Conservation (phyloP, 2,329 filamentous ascomycete genomes). For the Cladosporium oxysporum region DNA sequence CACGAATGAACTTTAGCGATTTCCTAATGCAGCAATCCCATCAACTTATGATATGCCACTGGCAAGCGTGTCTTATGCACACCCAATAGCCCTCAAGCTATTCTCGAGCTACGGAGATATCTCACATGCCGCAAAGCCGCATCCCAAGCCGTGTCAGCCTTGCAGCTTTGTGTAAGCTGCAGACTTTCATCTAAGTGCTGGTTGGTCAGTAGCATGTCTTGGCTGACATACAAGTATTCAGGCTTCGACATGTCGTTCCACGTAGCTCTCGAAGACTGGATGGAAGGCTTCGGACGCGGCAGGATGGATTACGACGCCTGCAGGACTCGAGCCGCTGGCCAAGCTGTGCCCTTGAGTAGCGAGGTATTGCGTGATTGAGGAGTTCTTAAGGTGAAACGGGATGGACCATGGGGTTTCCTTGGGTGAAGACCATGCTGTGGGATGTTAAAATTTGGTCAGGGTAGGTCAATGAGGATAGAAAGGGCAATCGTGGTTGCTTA, state of each 20-base stretch:
- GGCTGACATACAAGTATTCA: background rate
- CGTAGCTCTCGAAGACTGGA: background rate
- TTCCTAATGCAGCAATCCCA: background rate
- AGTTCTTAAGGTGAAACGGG: background rate
- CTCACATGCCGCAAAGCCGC: background rate
- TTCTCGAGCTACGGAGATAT: background rate
- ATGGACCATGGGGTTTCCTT: background rate
- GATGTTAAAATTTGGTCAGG: background rate
- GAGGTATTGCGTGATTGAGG: background rate
- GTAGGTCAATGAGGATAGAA: background rate
- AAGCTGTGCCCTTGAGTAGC: background rate
- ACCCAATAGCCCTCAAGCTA: background rate
- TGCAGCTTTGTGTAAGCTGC: conserved; percentile 13
- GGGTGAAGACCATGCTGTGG: background rate
- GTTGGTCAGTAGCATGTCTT: background rate
- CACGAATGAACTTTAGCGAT: background rate
- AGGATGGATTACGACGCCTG: conserved; percentile 4
- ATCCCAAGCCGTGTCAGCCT: background rate
- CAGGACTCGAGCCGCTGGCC: background rate
- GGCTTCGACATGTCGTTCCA: background rate
- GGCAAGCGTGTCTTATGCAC: conserved; percentile 2
- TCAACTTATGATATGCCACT: background rate
- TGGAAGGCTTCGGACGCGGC: background rate
- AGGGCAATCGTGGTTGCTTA: background rate
- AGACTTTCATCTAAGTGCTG: background rate